Base-by-base conservation (phyloP, 441 rosid genomes). In the Pelargonium australe region DNA sequence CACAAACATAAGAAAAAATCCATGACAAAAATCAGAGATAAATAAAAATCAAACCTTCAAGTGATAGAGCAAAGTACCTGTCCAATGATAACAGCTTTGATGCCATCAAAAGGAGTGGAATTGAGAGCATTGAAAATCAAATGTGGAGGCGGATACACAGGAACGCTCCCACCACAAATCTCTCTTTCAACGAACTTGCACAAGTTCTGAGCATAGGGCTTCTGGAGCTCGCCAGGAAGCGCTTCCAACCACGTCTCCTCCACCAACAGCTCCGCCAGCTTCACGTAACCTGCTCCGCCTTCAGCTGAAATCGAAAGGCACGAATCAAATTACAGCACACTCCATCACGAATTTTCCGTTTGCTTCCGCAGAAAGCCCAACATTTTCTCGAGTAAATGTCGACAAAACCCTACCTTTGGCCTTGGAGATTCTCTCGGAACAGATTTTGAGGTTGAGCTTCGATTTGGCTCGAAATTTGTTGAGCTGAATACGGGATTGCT, bases 121-220 rank as follows among this genome's bases (percentile, higher is more conserved):
- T 91, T 94, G n/a, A 95, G 81, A 31, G 97, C 91, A 80, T 87
- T 90, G 82, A 95, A 95, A 70, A 95, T 73, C 80, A 89, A 77
- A 8, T 88, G 86, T 53, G 77, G 96, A 1, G 96, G 97, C 0
- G 97, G 99, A 58, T 84, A 95, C 43, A 91, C 80, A 0, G 84
- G 79, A 0, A 79, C 77, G 44, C 72, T 55, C 58, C 79, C 81
- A 60, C 51, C 1, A 53, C 79, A 64, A 17, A 79, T 81, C 85
- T 95, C 97, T 2, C 71, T 75, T 49, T 82, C 86, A 16, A 95
- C 82, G 68, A 91, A 88, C 60, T 75, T 80, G 73, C 86, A 81
- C 71, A 91, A 86, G 34, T 45, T 75, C 67, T 78, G 81, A 0
- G 89, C 96, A 70, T 89, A 92, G 0, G 92, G 84, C 74, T 85